A percentile compares a stretch with the other conserved stretches of the same genome.
Evolutionary conservation across 75 land plant species (phyloP).

Genomic region (Larix kaempferi): DNA sequence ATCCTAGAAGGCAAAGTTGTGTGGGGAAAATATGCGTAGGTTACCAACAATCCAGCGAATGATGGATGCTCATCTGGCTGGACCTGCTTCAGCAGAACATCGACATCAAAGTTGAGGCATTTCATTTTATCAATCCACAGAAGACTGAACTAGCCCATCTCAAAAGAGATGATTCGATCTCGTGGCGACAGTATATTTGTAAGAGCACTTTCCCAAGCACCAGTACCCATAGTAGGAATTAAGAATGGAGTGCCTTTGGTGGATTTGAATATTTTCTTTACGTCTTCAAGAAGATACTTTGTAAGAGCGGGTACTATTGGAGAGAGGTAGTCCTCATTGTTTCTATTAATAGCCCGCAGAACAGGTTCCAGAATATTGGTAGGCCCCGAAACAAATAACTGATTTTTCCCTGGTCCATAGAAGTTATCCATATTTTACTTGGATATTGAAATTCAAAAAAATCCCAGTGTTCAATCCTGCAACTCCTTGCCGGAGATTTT

Average conservation of each 20-base stretch:
- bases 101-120: slow-evolving; percentile 84
- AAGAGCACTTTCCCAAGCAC: slow-evolving; percentile 97
- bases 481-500: background rate
- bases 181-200: slow-evolving; percentile 92
- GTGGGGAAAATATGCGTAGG: too few species aligned
- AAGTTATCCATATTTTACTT: slow-evolving; percentile 62
- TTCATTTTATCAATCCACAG: slow-evolving; percentile 96
- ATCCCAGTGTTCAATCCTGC: too few species aligned
- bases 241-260: slow-evolving; percentile 80
- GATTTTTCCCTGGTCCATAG: slow-evolving; percentile 88
- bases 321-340: slow-evolving; percentile 94
- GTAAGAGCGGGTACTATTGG: slow-evolving; percentile 83
- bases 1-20: too few species aligned
- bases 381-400: slow-evolving; percentile 92
- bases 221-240: slow-evolving; percentile 92
- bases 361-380: slow-evolving; percentile 85
- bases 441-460: background rate
- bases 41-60: too few species aligned
- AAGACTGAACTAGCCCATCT: slow-evolving; percentile 88
- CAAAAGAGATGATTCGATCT: slow-evolving; percentile 74
- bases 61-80: too few species aligned
- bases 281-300: slow-evolving; percentile 81
- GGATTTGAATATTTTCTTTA: slow-evolving; percentile 84
- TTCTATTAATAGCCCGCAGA: slow-evolving; percentile 84
- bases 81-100: too few species aligned